Evolutionary conservation across 1,139 yeast genomes (phyloP), one percentile per base, ranked within the genome.

Genomic region (Yamadazyma kanchanaburiensis): DNA sequence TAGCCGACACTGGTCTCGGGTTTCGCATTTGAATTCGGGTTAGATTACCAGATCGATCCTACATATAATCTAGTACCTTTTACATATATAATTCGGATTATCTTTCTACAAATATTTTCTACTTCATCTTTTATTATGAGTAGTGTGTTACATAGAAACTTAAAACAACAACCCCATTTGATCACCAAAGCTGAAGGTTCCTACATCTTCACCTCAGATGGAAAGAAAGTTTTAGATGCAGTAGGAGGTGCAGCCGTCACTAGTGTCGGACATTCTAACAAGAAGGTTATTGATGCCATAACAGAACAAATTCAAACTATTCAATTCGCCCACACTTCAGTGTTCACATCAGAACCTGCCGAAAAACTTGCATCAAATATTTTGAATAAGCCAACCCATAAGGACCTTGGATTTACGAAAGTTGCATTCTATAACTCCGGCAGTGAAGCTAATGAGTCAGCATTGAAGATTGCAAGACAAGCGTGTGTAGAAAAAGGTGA

Each of bases 221-320:
- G 50, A 3, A 24, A 23, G 3, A 32, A 30, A 17, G 32, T 53
- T 10, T 32, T 53, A 9, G 61, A 56, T 35, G 58, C 46, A 7
- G 43, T 49, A 24, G 58, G 61, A 11, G 61, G 62, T 22, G 60
- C 60, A 8, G 59, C 60, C 5, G 60, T 54, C 17, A 41, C 52
- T 12, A 46, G 55, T 4, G 42, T 55, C 6, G 59, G 59, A 1
- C 56, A 53, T 36, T 42, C 46, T 13, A 49, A 49, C 25, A 32
- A 38, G 15, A 58, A 49, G 22, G 42, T 56, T 11, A 31, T 39
- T 5, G 39, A 40, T 2, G 48, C 43, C 10, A 40, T 56, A 15
- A 23, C 33, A 11, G 36, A 44, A n/a, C 58, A 49, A 28, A 42
- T 49, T 15, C 28, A 30, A 12, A 35, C 26, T 17, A 35, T 39